phyloP scores from a whole-genome alignment of 495 filamentous ascomycete genomes.

The Halenospora varia region DNA sequence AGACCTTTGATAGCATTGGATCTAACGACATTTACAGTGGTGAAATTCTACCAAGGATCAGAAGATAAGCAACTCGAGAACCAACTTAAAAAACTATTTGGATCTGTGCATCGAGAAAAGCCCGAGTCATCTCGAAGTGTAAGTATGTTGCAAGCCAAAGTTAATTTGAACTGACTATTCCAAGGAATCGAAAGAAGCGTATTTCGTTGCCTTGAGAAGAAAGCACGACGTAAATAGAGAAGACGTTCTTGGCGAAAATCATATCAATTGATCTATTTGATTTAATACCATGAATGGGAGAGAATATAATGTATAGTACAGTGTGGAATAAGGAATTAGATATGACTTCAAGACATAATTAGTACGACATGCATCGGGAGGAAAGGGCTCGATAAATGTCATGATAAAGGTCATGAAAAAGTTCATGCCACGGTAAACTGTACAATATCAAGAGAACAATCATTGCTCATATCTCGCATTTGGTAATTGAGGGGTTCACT shows the following conservation, averaged over 20 bases:
- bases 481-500: not conserved
- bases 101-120: slow-evolving; percentile 77
- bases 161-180: slow-evolving; percentile 3
- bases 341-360: no score
- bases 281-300: no score
- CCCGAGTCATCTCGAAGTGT: slow-evolving; percentile 86
- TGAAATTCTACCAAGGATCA: slow-evolving; percentile 92
- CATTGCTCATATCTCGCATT: not conserved
- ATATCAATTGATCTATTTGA: slow-evolving; percentile 12
- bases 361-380: no score
- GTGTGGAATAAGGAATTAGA: no score
- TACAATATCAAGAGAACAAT: no score
- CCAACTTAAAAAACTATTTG: slow-evolving; percentile 68
- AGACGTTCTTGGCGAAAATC: not conserved
- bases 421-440: no score
- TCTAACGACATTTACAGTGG: no score
- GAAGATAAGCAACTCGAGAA: slow-evolving; percentile 78
- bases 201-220: slow-evolving; percentile 72
- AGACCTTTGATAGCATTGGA: no score
- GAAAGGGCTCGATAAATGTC: no score
- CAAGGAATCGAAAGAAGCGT: slow-evolving; percentile 93
- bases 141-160: slow-evolving; percentile 28
- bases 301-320: no score
- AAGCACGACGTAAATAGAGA: slow-evolving; percentile 36
- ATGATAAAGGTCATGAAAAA: no score